Base-by-base conservation (phyloP, 257 asterid species). In the Eustoma russellianum region DNA sequence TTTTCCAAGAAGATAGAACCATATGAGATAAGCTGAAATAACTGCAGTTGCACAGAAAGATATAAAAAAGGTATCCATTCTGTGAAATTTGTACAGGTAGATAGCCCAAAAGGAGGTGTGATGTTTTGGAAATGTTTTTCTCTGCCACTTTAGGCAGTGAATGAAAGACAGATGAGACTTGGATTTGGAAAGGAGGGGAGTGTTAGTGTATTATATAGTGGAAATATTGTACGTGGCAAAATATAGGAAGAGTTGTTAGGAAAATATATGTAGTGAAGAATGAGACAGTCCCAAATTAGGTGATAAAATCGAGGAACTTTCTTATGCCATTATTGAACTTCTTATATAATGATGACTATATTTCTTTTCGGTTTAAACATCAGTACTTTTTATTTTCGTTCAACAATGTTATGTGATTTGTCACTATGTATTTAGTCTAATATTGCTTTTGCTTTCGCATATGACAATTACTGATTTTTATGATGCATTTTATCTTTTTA, bases 1-100 rank as follows among this genome's bases (percentile, higher is more conserved):
- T 7, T 81, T 71, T 9, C 93, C 76, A 2, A 81, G 65, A 52
- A 79, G 77, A 13, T 33, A 74, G 35, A 83, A 84, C 94, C 94
- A 87, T 10, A 84, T 50, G 60, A 79, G 78, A 57, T 84, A 87
- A 33, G 68, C 68, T 11, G 81, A 66, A 1, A 79, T 58, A 6
- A 76, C 79, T 30, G 79, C 72, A 0, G 71, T 41, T 5, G 68
- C 2, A 41, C 55, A 9, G 56, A 65, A 66, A 55, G 35, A 54
- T 5, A 80, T 5, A 5, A 72, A 43, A 10, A 61, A 10, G 16
- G 76, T 51, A 51, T 85, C 95, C 95, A 65, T 65, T 28, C 11
- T 24, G 8, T 10, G 9, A 13, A 28, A 30, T 18, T 5, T 53
- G 38, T 18, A 17, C 75, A 70, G 10, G 7, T 15, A 16, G 40